Evolutionary conservation across 805 yeast genomes (phyloP).

Genomic region (Hanseniaspora meyeri): DNA sequence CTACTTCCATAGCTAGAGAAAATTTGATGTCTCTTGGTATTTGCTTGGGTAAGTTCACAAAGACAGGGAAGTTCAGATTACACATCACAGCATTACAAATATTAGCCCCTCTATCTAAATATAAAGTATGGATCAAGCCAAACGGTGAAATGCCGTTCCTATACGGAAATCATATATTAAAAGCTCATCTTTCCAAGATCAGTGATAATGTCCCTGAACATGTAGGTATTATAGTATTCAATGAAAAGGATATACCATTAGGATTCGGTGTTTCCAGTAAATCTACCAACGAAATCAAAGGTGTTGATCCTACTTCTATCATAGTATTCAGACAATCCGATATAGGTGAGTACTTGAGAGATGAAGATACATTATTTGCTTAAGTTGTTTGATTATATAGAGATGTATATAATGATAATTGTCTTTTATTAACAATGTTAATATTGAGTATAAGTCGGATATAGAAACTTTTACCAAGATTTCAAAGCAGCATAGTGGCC

Average conservation of each 20-base stretch:
- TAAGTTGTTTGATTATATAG: constrained; percentile 24
- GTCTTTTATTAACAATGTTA: not conserved
- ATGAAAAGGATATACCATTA: constrained; percentile 84
- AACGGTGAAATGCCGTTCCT: constrained; percentile 98
- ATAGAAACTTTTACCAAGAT: no score
- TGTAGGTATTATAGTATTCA: constrained; percentile 82
- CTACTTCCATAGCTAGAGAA: constrained; percentile 80
- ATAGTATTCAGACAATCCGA: constrained; percentile 96
- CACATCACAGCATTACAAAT: constrained; percentile 85
- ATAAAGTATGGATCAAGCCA: constrained; percentile 88
- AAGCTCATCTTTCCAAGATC: constrained; percentile 94
- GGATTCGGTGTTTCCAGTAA: constrained; percentile 95
- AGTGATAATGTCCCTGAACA: constrained; percentile 97
- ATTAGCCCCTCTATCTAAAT: constrained; percentile 77
- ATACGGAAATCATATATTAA: constrained; percentile 90
- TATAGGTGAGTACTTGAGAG: constrained; percentile 94
- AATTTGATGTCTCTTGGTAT: constrained; percentile 86
- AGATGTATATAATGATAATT: not conserved
- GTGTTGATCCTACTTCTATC: constrained; percentile 82
- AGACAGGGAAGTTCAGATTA: constrained; percentile 89
- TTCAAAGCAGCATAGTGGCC: no score
- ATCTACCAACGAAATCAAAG: constrained; percentile 76
- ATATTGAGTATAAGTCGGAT: no score
- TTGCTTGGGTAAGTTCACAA: constrained; percentile 93
- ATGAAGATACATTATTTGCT: constrained; percentile 89